Percentiles rank a stretch among this genome's conserved stretches.
These are phyloP conservation scores for Pyricularia sp. DNA, from an alignment of 2,329 filamentous ascomycete genomes.

Conservation along the genomic window DNA sequence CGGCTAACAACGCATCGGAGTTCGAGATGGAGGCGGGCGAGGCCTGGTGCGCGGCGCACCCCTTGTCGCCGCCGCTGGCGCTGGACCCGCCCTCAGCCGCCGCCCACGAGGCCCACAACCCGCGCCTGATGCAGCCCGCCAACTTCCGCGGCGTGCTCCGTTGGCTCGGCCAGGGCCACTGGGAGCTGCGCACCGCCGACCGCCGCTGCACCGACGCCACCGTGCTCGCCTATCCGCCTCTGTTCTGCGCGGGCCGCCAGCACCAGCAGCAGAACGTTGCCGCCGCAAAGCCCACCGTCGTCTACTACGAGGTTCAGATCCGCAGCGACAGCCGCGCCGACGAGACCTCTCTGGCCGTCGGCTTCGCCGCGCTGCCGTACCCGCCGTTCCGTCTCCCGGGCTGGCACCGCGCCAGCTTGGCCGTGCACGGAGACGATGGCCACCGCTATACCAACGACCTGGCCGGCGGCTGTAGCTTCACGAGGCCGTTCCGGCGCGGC, in stretches of 20 bases:
- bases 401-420: conserved; percentile 69
- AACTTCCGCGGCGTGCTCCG: conserved; percentile 37
- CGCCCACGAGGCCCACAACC: conserved; percentile 40
- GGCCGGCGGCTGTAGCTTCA: conserved; percentile 64
- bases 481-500: conserved; percentile 49
- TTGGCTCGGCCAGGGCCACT: conserved; percentile 38
- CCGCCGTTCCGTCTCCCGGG: conserved; percentile 70
- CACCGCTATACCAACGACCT: conserved; percentile 66
- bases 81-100: conserved; percentile 26
- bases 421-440: conserved; percentile 74
- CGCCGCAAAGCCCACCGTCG: conserved; percentile 29
- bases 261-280: conserved; percentile 24
- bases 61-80: conserved; percentile 40
- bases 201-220: conserved; percentile 47
- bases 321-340: conserved; percentile 23
- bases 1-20: conserved; percentile 53
- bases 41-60: conserved; percentile 54
- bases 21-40: conserved; percentile 46
- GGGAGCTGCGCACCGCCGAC: conserved; percentile 32
- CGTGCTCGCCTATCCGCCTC: conserved; percentile 57
- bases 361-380: conserved; percentile 66
- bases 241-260: conserved; percentile 54
- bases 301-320: conserved; percentile 66
- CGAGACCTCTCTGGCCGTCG: conserved; percentile 51
- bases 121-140: conserved; percentile 43